phyloP scores from a whole-genome alignment of 2,329 filamentous ascomycete species.

The Alternaria burnsii region DNA sequence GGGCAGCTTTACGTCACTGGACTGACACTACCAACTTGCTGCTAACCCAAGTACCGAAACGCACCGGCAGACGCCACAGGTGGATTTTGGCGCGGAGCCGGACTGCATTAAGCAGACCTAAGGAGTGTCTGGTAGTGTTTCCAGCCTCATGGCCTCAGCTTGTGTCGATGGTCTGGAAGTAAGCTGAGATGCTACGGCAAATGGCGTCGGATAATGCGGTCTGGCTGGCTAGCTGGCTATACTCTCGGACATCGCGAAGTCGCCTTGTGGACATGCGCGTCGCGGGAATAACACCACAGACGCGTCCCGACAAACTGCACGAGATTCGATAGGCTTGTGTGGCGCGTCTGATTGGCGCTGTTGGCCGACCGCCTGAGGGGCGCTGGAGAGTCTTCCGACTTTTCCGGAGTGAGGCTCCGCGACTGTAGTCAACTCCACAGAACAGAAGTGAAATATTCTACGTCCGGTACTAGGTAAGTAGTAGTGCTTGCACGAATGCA shows the following conservation, averaged over 20 bases:
- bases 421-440: background rate
- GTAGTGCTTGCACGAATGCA: conserved; percentile 5
- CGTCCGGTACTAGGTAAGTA: background rate
- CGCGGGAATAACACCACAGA: background rate
- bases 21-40: background rate
- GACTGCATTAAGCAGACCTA: background rate
- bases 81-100: background rate
- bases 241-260: background rate
- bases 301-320: background rate
- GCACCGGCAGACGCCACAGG: conserved; percentile 1
- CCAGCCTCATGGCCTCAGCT: background rate
- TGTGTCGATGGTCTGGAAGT: background rate
- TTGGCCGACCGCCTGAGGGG: background rate
- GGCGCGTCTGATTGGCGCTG: background rate
- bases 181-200: background rate
- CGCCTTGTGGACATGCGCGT: background rate
- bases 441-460: background rate
- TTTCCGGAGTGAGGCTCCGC: background rate
- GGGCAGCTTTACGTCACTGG: background rate
- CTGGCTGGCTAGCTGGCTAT: background rate
- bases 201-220: background rate
- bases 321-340: background rate
- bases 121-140: background rate
- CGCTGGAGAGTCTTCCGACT: background rate
- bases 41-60: conserved; percentile 7